Conservation (phyloP, 306 rosid species). For the Adenanthera pavonina region DNA sequence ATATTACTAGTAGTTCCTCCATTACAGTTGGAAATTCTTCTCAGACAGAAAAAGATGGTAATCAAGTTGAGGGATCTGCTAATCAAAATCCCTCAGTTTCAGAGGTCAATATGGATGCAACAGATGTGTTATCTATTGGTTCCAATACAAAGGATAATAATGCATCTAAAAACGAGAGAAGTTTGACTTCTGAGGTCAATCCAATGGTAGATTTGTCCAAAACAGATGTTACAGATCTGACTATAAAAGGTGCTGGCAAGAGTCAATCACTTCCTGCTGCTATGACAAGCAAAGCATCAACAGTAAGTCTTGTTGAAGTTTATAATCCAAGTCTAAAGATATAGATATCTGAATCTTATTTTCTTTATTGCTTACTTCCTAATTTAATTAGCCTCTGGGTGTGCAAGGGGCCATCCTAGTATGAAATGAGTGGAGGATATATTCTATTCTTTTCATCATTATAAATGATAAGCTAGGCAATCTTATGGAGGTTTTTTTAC, state of each 20-base stretch:
- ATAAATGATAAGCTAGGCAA: conserved; percentile 10
- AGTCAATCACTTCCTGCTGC: conserved; percentile 52
- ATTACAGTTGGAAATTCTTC: conserved; percentile 29
- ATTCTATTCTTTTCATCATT: conserved; percentile 34
- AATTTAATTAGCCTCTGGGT: conserved; percentile 32
- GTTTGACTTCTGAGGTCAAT: conserved; percentile 46
- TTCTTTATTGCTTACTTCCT: conserved; percentile 29
- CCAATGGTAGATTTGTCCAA: conserved; percentile 49
- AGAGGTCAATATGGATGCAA: conserved; percentile 43
- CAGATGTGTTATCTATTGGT: conserved; percentile 44
- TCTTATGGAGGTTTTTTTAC: background rate
- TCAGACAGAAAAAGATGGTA: conserved; percentile 41
- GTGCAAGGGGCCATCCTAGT: conserved; percentile 25
- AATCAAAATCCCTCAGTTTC: conserved; percentile 48
- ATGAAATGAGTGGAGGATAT: conserved; percentile 32
- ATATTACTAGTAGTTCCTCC: background rate
- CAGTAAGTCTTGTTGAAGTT: conserved; percentile 49
- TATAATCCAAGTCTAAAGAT: conserved; percentile 30
- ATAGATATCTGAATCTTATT: conserved; percentile 13
- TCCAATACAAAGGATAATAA: conserved; percentile 44
- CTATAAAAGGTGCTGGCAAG: conserved; percentile 45
- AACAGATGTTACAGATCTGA: conserved; percentile 47
- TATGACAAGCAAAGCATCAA: conserved; percentile 47
- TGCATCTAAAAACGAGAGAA: conserved; percentile 49
- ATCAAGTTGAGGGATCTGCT: conserved; percentile 43